These are phyloP conservation scores for Ceratobasidium sp. DNA, from an alignment of 1,284 basidiomycete genomes.

Conservation along the genomic window DNA sequence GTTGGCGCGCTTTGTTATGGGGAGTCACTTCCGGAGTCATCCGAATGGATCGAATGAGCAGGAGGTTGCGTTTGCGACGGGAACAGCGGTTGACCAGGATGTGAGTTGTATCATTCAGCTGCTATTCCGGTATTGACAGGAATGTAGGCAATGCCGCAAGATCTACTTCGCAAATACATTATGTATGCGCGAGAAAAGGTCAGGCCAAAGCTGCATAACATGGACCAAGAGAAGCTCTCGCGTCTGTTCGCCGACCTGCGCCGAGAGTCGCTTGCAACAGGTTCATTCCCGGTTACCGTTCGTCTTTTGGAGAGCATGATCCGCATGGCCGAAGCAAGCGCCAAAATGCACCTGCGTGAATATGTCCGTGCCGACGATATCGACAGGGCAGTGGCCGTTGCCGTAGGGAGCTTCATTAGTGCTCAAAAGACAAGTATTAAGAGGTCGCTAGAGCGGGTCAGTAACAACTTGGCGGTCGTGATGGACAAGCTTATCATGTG, in stretches of 20 bases:
- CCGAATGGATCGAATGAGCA: conserved; percentile 90
- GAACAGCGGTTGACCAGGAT: conserved; percentile 89
- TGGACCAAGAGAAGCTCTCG: conserved; percentile 96
- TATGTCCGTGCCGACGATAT: conserved; percentile 97
- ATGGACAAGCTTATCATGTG: conserved; percentile 14
- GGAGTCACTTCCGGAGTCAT: conserved; percentile 93
- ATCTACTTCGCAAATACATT: conserved; percentile 97
- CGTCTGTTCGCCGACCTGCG: conserved; percentile 97
- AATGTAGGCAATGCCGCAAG: conserved; percentile 91
- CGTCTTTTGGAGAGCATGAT: conserved; percentile 99
- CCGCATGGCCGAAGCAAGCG: conserved; percentile 97
- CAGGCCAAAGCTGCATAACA: conserved; percentile 89
- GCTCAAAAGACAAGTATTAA: conserved; percentile 99
- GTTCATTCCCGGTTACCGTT: conserved; percentile 97
- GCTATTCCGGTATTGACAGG: neutral
- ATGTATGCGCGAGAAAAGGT: conserved; percentile 98
- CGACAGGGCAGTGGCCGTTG: conserved; percentile 95
- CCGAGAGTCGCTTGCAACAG: conserved; percentile 94
- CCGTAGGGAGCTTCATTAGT: conserved; percentile 92
- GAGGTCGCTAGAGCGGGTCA: conserved; percentile 92
- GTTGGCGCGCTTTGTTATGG: conserved; percentile 96
- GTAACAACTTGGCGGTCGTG: conserved; percentile 52
- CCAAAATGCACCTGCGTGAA: conserved; percentile 98
- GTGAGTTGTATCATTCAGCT: conserved; percentile 61
- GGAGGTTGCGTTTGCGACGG: conserved; percentile 67